phyloP scores from a whole-genome alignment of 495 filamentous ascomycete genomes.

The Endocarpon pusillum region DNA sequence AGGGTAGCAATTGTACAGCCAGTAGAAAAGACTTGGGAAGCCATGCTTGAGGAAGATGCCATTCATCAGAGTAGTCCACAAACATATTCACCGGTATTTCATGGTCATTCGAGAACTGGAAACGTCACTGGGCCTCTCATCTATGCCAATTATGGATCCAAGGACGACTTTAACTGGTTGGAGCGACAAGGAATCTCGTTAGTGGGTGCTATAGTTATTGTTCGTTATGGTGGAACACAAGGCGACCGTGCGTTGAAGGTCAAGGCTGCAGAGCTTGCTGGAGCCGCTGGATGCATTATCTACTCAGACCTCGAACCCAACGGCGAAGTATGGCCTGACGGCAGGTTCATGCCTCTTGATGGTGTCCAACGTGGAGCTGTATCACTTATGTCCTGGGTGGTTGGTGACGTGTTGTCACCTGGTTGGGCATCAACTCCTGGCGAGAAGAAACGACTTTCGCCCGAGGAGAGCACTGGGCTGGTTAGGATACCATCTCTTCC shows the following conservation, averaged over 20 bases:
- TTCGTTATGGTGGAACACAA: constrained; percentile 64
- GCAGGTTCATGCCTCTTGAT: constrained; percentile 59
- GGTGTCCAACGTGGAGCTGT: constrained; percentile 75
- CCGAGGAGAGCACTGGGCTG: constrained; percentile 54
- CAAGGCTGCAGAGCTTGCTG: constrained; percentile 72
- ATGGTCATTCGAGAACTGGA: constrained; percentile 76
- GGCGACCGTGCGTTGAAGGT: constrained; percentile 61
- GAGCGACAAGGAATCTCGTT: constrained; percentile 52
- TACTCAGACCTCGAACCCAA: constrained; percentile 80
- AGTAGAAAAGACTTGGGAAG: constrained; percentile 53
- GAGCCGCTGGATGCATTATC: constrained; percentile 73
- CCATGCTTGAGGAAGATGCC: constrained; percentile 63
- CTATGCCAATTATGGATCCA: constrained; percentile 83
- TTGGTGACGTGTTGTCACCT: constrained; percentile 77
- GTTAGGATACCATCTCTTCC: constrained; percentile 77
- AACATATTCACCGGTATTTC: constrained; percentile 56
- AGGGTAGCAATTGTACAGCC: constrained; percentile 70
- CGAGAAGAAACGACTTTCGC: constrained; percentile 40
- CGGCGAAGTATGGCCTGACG: constrained; percentile 53
- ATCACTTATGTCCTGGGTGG: constrained; percentile 62
- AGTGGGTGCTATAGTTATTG: constrained; percentile 65
- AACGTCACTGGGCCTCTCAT: constrained; percentile 84
- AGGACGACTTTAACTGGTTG: constrained; percentile 61
- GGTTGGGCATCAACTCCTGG: constrained; percentile 64
- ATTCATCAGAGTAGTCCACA: constrained; percentile 33